phyloP scores from a whole-genome alignment of 2,329 filamentous ascomycete genomes.

The Alternaria solani region DNA sequence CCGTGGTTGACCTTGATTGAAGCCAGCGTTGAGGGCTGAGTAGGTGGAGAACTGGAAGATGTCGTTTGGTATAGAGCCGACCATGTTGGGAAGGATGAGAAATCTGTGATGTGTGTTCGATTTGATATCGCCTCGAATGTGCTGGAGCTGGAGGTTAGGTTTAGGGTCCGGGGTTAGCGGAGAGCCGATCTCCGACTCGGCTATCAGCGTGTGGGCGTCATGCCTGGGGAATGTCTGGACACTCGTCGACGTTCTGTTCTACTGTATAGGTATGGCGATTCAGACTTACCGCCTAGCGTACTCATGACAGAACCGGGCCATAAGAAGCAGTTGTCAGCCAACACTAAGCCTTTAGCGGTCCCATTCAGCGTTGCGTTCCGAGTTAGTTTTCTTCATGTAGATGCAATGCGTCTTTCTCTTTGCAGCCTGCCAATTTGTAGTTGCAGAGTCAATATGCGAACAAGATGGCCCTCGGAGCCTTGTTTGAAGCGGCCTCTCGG shows the following conservation, averaged over 20 bases:
- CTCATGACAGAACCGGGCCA: neutral
- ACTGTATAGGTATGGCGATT: neutral
- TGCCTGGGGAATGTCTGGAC: neutral
- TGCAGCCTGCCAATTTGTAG: neutral
- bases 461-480: neutral
- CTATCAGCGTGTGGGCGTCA: slow-evolving; percentile 8
- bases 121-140: neutral
- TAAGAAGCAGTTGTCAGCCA: neutral
- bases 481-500: neutral
- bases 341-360: neutral
- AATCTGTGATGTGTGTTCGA: neutral
- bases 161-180: slow-evolving; percentile 16
- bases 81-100: slow-evolving; percentile 35
- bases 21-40: slow-evolving; percentile 49
- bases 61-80: slow-evolving; percentile 54
- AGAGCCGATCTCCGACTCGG: slow-evolving; percentile 20
- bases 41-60: slow-evolving; percentile 56
- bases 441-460: neutral
- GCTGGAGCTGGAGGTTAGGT: neutral
- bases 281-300: neutral
- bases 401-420: neutral
- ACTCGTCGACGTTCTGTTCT: neutral
- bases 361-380: neutral
- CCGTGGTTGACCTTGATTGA: slow-evolving; percentile 46
- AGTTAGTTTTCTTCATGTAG: neutral